Conservation (phyloP, 331 rosid genomes). For the Rosa hybrid region DNA sequence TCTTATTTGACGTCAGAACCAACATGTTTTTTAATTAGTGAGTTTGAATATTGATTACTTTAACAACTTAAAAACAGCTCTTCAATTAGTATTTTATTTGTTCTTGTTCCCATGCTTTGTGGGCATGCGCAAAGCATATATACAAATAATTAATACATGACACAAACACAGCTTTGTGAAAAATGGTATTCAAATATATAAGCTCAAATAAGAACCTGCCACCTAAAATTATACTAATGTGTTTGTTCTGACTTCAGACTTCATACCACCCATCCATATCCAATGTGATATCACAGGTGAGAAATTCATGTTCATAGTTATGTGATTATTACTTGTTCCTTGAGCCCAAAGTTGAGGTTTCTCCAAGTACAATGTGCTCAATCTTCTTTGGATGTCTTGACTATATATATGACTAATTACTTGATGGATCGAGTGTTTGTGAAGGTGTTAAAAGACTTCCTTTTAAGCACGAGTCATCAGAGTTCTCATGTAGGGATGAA, state of each 20-base stretch:
- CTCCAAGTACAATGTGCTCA: too few species aligned
- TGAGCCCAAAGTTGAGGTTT: background rate
- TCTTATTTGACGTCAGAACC: conserved; percentile 8
- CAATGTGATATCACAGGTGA: background rate
- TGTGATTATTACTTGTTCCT: background rate
- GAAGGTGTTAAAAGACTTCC: background rate
- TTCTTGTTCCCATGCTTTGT: conserved; percentile 19
- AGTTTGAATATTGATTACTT: background rate
- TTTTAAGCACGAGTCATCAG: too few species aligned
- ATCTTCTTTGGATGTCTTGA: too few species aligned
- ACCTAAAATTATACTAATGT: background rate
- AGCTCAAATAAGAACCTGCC: background rate
- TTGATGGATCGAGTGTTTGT: background rate
- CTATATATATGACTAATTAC: background rate
- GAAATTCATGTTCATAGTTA: too few species aligned
- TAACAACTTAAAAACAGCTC: background rate
- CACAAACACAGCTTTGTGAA: background rate
- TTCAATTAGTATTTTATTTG: background rate
- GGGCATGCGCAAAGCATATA: background rate
- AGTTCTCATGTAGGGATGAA: too few species aligned
- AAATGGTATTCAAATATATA: background rate
- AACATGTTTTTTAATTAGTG: background rate
- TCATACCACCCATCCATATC: background rate
- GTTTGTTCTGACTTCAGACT: background rate
- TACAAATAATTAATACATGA: background rate